A percentile compares a stretch with the other conserved stretches of the same genome.
Conservation (phyloP, 805 yeast species). For the Metschnikowia amazonensis region DNA sequence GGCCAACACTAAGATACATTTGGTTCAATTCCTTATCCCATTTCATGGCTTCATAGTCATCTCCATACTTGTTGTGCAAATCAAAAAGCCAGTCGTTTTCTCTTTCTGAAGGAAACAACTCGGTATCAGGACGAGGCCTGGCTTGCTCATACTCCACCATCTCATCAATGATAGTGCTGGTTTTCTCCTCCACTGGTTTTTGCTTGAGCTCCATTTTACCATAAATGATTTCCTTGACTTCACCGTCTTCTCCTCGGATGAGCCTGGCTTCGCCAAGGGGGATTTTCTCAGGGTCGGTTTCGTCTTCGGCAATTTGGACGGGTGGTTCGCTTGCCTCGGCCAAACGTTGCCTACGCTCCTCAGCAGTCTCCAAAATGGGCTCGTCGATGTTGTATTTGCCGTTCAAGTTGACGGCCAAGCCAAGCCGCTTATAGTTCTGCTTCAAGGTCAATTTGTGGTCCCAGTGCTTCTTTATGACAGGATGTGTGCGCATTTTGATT, state of each 20-base stretch:
- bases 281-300: constrained; percentile 56
- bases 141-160: constrained; percentile 50
- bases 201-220: constrained; percentile 52
- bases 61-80: constrained; percentile 76
- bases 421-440: constrained; percentile 83
- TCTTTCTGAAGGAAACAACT: constrained; percentile 60
- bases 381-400: constrained; percentile 71
- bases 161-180: constrained; percentile 52
- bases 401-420: constrained; percentile 59
- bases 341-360: constrained; percentile 25
- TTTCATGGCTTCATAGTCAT: constrained; percentile 83
- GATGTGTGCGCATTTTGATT: constrained; percentile 63
- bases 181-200: constrained; percentile 26
- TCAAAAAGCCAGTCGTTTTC: constrained; percentile 69
- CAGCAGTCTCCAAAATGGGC: constrained; percentile 43
- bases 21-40: constrained; percentile 86
- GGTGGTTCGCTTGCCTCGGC: constrained; percentile 24
- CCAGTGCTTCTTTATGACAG: constrained; percentile 88
- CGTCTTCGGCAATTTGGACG: constrained; percentile 25
- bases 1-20: constrained; percentile 82
- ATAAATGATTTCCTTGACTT: constrained; percentile 62
- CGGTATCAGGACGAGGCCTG: constrained; percentile 48
- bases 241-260: constrained; percentile 62
- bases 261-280: constrained; percentile 79
- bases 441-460: constrained; percentile 73